Evolutionary conservation across 2,329 filamentous ascomycete species (phyloP), one percentile per base, ranked within the genome.

Genomic region (Gnomoniopsis sp.): DNA sequence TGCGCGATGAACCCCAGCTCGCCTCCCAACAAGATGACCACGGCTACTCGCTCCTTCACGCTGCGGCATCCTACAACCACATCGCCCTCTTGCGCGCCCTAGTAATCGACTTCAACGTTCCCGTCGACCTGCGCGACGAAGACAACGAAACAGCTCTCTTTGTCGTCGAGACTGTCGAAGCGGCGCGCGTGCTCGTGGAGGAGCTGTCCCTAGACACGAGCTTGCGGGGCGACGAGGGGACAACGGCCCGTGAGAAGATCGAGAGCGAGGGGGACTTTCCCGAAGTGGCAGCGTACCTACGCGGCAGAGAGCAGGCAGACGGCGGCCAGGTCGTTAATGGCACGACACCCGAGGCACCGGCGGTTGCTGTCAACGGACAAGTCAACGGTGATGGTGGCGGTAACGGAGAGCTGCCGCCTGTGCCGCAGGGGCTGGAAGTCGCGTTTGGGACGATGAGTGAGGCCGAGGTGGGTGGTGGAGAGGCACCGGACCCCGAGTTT

Each of bases 91-190:
- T 97, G 17, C 88, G 89, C 60, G 74, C 85, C 0, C 82, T 99
- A 6, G 80, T 96, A 30, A 79, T 79, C 49, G 90, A 93, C 36
- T 91, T 93, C 74, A 75, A 86, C 14, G 93, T 93, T 23, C 79
- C 93, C 61, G 84, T 92, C 50, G 88, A 97, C 70, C 78, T 97
- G 54, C 84, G 83, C 65, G 95, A 99, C 70, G 91, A 96, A 72
- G 95, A 99, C 71, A 85, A 87, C 58, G 95, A 99, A 75, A 97
- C 93, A 1, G 89, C 93, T n/a, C 79, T 99, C 4, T 99, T 96
- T 69, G 91, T 92, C n/a, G 86, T 88, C 30, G 95, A 99, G 74
- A 90, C 86, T 0, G 79, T 89, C 51, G 87, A 90, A 3, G 88
- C 91, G 47, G 93, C 93, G 21, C 85, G 84, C 66, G 83, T 88